Conservation (phyloP, 768 basidiomycete genomes). For the Tylopilus rubrobrunneus region DNA sequence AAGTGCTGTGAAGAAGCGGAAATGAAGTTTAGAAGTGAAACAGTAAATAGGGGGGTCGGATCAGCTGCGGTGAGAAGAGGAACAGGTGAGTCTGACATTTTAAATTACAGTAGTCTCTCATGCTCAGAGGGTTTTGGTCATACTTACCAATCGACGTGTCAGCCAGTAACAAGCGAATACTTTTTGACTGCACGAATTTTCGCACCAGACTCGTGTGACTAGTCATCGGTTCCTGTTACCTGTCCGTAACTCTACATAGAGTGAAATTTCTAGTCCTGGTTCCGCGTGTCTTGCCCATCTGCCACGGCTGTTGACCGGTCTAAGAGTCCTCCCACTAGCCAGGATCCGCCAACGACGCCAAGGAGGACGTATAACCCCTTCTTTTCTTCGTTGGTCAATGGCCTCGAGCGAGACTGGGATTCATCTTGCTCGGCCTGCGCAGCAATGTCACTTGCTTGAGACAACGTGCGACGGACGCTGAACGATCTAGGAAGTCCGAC, state of each 20-base stretch:
- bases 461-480: slow-evolving; percentile 17
- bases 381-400: slow-evolving; percentile 41
- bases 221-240: neutral
- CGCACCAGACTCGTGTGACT: neutral
- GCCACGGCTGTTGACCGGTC: slow-evolving; percentile 1
- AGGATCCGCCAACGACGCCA: slow-evolving; percentile 47
- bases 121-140: too few species aligned
- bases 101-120: too few species aligned
- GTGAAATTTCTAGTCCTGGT: slow-evolving; percentile 13
- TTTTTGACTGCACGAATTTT: neutral
- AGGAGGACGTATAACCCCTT: slow-evolving; percentile 44
- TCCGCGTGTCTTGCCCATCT: slow-evolving; percentile 9
- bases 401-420: slow-evolving; percentile 24
- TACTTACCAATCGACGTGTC: too few species aligned
- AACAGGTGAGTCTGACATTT: too few species aligned
- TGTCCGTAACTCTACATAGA: slow-evolving; percentile 1
- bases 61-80: too few species aligned
- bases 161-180: too few species aligned
- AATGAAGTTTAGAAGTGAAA: too few species aligned
- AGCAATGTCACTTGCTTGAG: slow-evolving; percentile 9
- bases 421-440: slow-evolving; percentile 15
- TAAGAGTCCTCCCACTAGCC: slow-evolving; percentile 38
- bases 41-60: too few species aligned
- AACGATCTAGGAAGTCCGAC: slow-evolving; percentile 34
- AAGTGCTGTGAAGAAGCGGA: too few species aligned